Evolutionary conservation across 495 filamentous ascomycete species (phyloP).

Genomic region (Neurospora pannonica): DNA sequence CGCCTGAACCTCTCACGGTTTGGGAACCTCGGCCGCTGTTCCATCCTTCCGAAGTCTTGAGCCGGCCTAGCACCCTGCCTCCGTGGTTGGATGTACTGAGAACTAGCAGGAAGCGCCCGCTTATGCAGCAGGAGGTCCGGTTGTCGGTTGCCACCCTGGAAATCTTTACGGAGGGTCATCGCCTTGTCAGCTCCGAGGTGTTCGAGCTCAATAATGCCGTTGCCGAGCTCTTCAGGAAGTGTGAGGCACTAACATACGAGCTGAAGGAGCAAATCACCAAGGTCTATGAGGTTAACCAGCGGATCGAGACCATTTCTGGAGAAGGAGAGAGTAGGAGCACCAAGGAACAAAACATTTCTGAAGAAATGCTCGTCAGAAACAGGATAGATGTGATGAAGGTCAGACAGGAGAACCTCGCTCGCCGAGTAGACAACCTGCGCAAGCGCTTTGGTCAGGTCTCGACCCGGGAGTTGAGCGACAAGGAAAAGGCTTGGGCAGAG

Average conservation of each 20-base stretch:
- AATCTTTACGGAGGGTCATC: constrained; percentile 67
- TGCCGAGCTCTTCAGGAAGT: constrained; percentile 72
- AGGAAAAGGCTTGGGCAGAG: constrained; percentile 56
- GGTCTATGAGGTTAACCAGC: constrained; percentile 54
- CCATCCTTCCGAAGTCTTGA: constrained; percentile 57
- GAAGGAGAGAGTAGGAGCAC: constrained; percentile 38
- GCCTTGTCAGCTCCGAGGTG: constrained; percentile 64
- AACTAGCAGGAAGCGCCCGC: constrained; percentile 46
- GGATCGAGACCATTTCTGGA: constrained; percentile 57
- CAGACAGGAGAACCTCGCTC: constrained; percentile 48
- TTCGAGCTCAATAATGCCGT: constrained; percentile 61
- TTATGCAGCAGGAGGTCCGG: constrained; percentile 61
- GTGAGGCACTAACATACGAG: constrained; percentile 62
- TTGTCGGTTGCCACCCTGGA: constrained; percentile 67
- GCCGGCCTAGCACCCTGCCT: constrained; percentile 47
- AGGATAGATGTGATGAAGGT: constrained; percentile 51
- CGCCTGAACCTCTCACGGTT: constrained; percentile 25
- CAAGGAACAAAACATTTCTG: constrained; percentile 29
- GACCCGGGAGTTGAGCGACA: constrained; percentile 60
- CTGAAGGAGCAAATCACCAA: constrained; percentile 61
- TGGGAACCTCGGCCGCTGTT: constrained; percentile 57
- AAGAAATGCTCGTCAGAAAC: constrained; percentile 46
- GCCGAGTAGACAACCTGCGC: constrained; percentile 54
- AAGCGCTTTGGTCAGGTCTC: constrained; percentile 49
- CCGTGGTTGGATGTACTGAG: constrained; percentile 52